Percentiles rank a stretch among this genome's conserved stretches.
Evolutionary conservation across 495 filamentous ascomycete genomes (phyloP).

Genomic region (Zalerion maritima): DNA sequence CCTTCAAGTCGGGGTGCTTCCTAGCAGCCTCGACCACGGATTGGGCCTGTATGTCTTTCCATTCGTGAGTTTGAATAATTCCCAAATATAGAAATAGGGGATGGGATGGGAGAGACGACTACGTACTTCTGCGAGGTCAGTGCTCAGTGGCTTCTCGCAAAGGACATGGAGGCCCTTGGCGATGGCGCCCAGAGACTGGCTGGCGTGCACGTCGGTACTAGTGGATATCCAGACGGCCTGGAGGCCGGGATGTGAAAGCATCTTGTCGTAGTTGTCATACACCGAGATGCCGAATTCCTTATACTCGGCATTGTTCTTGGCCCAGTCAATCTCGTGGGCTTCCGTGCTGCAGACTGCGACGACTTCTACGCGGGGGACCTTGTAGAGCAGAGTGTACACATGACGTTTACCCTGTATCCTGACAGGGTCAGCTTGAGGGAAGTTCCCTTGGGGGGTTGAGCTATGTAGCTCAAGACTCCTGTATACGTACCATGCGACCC

Average conservation of each 20-base stretch:
- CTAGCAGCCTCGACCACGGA: constrained; percentile 20
- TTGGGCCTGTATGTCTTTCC: constrained; percentile 14
- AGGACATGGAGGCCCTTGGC: constrained; percentile 22
- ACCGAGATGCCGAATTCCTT: constrained; percentile 18
- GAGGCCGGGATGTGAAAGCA: constrained; percentile 22
- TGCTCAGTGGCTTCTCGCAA: constrained; percentile 30
- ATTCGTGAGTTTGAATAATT: constrained; percentile 1
- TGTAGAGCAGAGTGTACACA: constrained; percentile 22
- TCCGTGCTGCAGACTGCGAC: constrained; percentile 23
- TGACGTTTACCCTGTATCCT: constrained; percentile 25
- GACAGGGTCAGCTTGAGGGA: too few relatives aligned
- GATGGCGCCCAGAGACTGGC: constrained; percentile 23
- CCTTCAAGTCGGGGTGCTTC: constrained; percentile 20
- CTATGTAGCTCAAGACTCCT: too few relatives aligned
- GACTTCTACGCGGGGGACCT: constrained; percentile 20
- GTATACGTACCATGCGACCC: constrained; percentile 31
- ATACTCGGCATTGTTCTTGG: constrained; percentile 14
- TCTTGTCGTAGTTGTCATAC: constrained; percentile 24
- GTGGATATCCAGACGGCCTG: constrained; percentile 24
- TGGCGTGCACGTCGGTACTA: constrained; percentile 24
- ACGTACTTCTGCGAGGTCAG: constrained; percentile 14
- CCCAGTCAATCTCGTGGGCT: constrained; percentile 18
- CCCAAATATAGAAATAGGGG: neutral
- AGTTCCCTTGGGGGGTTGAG: too few relatives aligned
- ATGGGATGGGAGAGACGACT: neutral